Conservation (phyloP, 2,329 filamentous ascomycete genomes). For the Waltergamsia citrina region DNA sequence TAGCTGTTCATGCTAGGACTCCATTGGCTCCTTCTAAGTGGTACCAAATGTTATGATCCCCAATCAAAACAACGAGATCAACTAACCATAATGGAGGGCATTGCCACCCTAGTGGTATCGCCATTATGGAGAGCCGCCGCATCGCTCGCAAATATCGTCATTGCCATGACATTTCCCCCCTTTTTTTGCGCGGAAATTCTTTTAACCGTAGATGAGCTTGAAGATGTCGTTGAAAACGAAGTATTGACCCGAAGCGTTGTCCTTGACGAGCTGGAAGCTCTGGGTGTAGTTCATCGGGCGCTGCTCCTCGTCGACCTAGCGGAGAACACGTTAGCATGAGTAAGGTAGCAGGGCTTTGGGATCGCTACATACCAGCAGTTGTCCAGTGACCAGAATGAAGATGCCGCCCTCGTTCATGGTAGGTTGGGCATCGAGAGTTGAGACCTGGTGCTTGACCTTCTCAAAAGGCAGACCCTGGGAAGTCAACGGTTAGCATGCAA, state of each 20-base stretch:
- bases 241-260: slow-evolving; percentile 53
- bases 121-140: too few relatives aligned
- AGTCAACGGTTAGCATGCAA: not conserved
- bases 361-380: slow-evolving; percentile 57
- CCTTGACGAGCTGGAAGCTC: slow-evolving; percentile 73
- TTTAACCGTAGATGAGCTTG: slow-evolving; percentile 67
- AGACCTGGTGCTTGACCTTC: slow-evolving; percentile 69
- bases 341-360: not conserved
- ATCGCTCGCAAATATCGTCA: too few relatives aligned
- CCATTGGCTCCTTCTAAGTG: too few relatives aligned
- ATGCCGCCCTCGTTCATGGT: slow-evolving; percentile 56
- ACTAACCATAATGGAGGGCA: not conserved
- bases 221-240: slow-evolving; percentile 94
- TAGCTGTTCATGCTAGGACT: too few relatives aligned
- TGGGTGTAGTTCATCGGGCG: slow-evolving; percentile 88
- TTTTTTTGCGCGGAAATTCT: not conserved
- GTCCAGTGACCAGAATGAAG: slow-evolving; percentile 80
- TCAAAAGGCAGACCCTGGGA: slow-evolving; percentile 66
- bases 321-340: not conserved
- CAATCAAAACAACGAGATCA: not conserved
- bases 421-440: slow-evolving; percentile 78
- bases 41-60: not conserved
- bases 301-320: slow-evolving; percentile 74
- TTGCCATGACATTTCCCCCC: not conserved
- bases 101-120: too few relatives aligned